Evolutionary conservation across 2,329 filamentous ascomycete species (phyloP), one percentile per base, ranked within the genome.

Genomic region (Geosmithia morbida): DNA sequence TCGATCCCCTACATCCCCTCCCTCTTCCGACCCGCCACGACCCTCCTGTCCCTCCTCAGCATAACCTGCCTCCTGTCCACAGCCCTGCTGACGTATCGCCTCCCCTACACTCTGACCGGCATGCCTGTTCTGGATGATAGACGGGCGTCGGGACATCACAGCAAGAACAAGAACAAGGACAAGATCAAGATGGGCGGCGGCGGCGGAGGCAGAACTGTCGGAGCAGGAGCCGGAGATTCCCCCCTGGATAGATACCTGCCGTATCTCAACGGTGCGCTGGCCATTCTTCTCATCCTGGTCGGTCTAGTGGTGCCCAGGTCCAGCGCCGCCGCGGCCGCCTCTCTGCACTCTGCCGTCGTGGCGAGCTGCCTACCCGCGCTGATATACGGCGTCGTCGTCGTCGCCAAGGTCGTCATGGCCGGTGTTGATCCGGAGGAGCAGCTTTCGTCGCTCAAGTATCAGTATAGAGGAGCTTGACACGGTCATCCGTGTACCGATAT

Each of bases 391-490:
- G 67, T 84, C 18, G 70, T 80, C 6, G 55, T 87, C 48, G 61
- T 74, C 44, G 77, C 77, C 29, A 80, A 87, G 62, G 63, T 75
- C 46, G 69, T 83, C 56, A 80, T 88, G 74, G 72, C 73, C 3
- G 71, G 78, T 44, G 74, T 88, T 8, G 81, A 88, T 63, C 75
- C 85, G 5, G 79, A 77, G 57, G 65, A 68, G 51, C 83, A 84
- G 56, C 62, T 89, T 54, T 66, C 72, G 45, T 66, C 63, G 47
- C 65, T 86, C 56, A 76, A 67, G 59, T 85, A 86, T 63, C 69
- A 72, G 47, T 83, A 78, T 57, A 86, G 83, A 57, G 81, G 82
- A 2, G 82, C 81, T 41, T 84, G 54, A 57, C 7, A n/a, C n/a
- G n/a, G n/a, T n/a, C n/a, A n/a, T n/a, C n/a, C n/a, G n/a, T n/a